Percentiles rank a stretch among this genome's conserved stretches.
Evolutionary conservation across 2,329 filamentous ascomycete genomes (phyloP).

Genomic region (Scytalidium lignicola): DNA sequence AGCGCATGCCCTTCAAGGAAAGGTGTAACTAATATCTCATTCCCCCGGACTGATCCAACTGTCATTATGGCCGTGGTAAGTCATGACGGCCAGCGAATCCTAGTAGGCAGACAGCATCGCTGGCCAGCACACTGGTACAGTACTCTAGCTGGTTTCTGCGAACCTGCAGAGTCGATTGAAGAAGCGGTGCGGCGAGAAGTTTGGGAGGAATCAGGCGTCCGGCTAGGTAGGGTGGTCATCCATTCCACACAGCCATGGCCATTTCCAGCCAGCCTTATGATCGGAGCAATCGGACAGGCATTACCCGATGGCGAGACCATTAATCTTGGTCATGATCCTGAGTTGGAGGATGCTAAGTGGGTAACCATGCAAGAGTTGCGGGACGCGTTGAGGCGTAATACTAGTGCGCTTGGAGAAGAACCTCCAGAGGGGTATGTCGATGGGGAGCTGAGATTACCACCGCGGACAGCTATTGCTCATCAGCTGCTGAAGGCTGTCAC

Average conservation of each 20-base stretch:
- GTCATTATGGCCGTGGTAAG: conserved; percentile 94
- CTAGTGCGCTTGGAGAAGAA: conserved; percentile 60
- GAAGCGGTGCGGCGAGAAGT: conserved; percentile 79
- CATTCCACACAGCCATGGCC: conserved; percentile 87
- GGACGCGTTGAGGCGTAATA: conserved; percentile 64
- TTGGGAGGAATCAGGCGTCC: conserved; percentile 79
- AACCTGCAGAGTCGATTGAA: conserved; percentile 80
- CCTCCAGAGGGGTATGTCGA: conserved; percentile 65
- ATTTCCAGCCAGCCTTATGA: conserved; percentile 80
- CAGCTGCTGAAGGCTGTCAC: conserved; percentile 77
- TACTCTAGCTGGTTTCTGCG: conserved; percentile 81
- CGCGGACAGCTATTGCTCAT: conserved; percentile 86
- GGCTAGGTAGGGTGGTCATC: conserved; percentile 70
- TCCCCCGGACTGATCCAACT: conserved; percentile 79
- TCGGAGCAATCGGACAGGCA: conserved; percentile 83
- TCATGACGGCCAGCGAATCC: conserved; percentile 58
- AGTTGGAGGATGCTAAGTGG: conserved; percentile 88
- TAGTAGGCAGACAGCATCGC: conserved; percentile 79
- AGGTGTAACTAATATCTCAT: conserved; percentile 84
- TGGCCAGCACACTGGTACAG: conserved; percentile 85
- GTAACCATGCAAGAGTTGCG: conserved; percentile 75
- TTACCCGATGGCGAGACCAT: conserved; percentile 75
- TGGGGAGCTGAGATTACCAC: conserved; percentile 74
- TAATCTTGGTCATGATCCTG: conserved; percentile 79
- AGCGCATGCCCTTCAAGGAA: conserved; percentile 74